Evolutionary conservation across 805 yeast species (phyloP), one percentile per base, ranked within the genome.

Genomic region (Pichia ethanolica): DNA sequence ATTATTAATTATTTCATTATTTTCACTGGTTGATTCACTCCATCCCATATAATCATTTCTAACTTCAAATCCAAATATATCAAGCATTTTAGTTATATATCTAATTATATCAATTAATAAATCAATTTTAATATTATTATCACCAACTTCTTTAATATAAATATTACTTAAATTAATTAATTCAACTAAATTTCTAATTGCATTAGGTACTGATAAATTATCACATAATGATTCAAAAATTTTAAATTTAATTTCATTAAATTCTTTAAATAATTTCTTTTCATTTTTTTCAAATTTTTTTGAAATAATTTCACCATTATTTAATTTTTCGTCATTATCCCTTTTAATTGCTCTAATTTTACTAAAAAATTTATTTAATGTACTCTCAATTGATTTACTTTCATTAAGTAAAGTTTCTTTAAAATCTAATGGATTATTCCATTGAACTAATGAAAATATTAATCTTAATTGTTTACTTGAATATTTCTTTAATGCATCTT

Each of bases 351-450:
- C 97, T 57, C 95, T 77, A n/a, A 89, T 83, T 47, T 79, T 88
- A 40, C 83, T 81, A 75, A 93, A 93, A 64, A 86, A 91, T 64
- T 89, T 93, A 55, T 81, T 81, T 46, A 89, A 66, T 1, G 89
- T 68, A 5, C 84, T 71, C 69, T 93, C 98, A 41, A 79, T 70
- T 2, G 90, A 72, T 66, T 76, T 82, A 30, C 88, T 96, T 64
- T 91, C 96, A 48, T 73, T 70, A 49, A 89, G 68, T 49, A 93
- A 71, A 43, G 84, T 72, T 61, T 86, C 91, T 68, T 91, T 91
- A 72, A 93, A 93, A 65, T 93, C 99, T 44, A 93, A 71, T 54
- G 89, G 93, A 61, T 79, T 82, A 61, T 89, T 91, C 99, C 99
- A 93, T 59, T 83, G 89, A 49, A 86, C 88, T 56, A 88, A 74